Evolutionary conservation across 2,329 filamentous ascomycete genomes (phyloP).

Genomic region (Beauveria sp.): DNA sequence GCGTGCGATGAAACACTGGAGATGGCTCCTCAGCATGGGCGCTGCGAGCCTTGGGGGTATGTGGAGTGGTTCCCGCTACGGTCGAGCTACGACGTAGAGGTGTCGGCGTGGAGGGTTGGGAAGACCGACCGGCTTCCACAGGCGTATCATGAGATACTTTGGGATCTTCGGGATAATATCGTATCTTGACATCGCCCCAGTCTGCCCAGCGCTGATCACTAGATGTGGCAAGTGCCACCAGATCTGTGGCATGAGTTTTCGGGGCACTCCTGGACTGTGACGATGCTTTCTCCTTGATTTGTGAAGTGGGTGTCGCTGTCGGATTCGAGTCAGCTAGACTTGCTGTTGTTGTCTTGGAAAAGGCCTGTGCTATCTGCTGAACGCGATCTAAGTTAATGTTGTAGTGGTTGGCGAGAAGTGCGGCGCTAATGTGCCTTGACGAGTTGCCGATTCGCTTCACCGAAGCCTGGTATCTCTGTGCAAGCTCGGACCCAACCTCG

Average conservation of each 20-base stretch:
- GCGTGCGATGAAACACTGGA: slow-evolving; percentile 39
- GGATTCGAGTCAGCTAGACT: slow-evolving; percentile 45
- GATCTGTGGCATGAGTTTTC: slow-evolving; percentile 71
- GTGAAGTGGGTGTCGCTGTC: slow-evolving; percentile 44
- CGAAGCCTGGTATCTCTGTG: slow-evolving; percentile 86
- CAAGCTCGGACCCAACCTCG: slow-evolving; percentile 74
- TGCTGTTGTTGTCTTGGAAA: slow-evolving; percentile 60
- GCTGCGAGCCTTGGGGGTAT: slow-evolving; percentile 33
- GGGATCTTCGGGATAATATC: slow-evolving; percentile 58
- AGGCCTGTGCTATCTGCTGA: slow-evolving; percentile 74
- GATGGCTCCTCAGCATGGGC: slow-evolving; percentile 35
- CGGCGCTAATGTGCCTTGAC: slow-evolving; percentile 59
- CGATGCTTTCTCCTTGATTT: slow-evolving; percentile 61
- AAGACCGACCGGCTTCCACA: slow-evolving; percentile 28
- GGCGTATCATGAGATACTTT: slow-evolving; percentile 16
- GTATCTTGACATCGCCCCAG: slow-evolving; percentile 73
- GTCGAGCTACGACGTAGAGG: slow-evolving; percentile 65
- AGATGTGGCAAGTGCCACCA: slow-evolving; percentile 65
- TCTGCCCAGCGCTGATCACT: slow-evolving; percentile 57
- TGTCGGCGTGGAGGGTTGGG: slow-evolving; percentile 63
- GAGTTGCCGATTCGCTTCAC: slow-evolving; percentile 67
- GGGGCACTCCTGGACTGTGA: slow-evolving; percentile 36
- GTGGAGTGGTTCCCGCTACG: slow-evolving; percentile 31
- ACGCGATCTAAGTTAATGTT: slow-evolving; percentile 73
- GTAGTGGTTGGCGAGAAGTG: slow-evolving; percentile 77